Conservation (phyloP, 73 alveolate genomes). For the Tetrahymena borealis region DNA sequence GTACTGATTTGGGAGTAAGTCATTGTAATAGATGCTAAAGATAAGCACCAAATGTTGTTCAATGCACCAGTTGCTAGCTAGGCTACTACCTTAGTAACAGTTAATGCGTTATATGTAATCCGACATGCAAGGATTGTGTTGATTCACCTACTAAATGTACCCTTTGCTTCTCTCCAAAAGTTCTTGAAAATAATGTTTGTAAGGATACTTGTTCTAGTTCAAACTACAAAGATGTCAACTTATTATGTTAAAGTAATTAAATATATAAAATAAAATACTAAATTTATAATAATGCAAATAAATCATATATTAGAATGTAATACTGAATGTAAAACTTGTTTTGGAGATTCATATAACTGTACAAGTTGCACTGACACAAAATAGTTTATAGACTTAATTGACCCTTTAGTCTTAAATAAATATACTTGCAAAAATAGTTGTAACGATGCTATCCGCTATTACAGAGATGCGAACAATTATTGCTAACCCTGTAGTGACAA, state of each 20-base stretch:
- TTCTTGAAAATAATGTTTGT: neutral
- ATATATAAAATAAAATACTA: neutral
- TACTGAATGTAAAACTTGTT: neutral
- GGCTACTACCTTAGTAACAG: neutral
- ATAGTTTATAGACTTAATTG: neutral
- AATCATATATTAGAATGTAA: neutral
- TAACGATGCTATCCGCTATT: neutral
- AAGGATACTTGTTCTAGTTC: neutral
- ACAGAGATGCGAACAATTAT: neutral
- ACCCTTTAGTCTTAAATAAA: neutral
- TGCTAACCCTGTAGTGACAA: neutral
- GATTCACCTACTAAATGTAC: neutral
- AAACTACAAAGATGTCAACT: neutral
- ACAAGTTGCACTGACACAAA: neutral
- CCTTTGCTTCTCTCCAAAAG: neutral
- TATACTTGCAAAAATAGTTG: neutral
- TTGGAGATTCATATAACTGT: neutral
- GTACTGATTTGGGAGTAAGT: neutral
- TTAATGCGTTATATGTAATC: neutral
- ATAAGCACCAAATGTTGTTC: neutral
- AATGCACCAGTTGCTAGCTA: neutral
- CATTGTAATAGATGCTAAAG: neutral
- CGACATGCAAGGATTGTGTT: neutral
- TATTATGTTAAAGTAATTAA: neutral
- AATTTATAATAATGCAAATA: neutral